Evolutionary conservation across 768 basidiomycete species (phyloP).

Genomic region (Pholiota microspora): DNA sequence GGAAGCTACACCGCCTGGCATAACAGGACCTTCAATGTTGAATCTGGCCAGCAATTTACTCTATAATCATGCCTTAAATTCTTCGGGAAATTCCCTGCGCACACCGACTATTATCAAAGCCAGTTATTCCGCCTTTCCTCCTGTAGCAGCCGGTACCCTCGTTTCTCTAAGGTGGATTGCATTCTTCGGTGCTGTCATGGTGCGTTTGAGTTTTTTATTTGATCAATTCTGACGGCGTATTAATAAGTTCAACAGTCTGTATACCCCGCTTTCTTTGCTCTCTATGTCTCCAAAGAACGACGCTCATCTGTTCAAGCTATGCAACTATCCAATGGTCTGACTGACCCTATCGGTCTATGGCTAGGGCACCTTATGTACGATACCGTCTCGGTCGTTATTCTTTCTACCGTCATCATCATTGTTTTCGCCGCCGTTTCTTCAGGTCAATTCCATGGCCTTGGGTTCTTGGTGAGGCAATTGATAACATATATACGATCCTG

Average conservation of each 20-base stretch:
- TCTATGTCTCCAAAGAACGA: slow-evolving; percentile 76
- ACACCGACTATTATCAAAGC: slow-evolving; percentile 55
- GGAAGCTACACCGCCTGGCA: slow-evolving; percentile 62
- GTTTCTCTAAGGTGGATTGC: slow-evolving; percentile 69
- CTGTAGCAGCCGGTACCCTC: slow-evolving; percentile 52
- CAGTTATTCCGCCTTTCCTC: slow-evolving; percentile 57
- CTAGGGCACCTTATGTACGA: slow-evolving; percentile 80
- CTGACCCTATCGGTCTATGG: slow-evolving; percentile 71
- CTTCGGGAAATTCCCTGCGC: slow-evolving; percentile 34
- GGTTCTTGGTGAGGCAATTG: slow-evolving; percentile 46
- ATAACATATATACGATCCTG: not conserved
- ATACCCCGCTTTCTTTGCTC: slow-evolving; percentile 78
- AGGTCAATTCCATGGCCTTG: slow-evolving; percentile 67
- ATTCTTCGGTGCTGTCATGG: slow-evolving; percentile 75
- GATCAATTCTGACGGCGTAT: not conserved
- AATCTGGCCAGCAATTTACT: slow-evolving; percentile 69
- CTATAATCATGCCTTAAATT: slow-evolving; percentile 60
- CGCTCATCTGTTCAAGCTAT: slow-evolving; percentile 75
- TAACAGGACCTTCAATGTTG: slow-evolving; percentile 57
- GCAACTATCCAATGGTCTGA: slow-evolving; percentile 76
- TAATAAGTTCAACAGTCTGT: slow-evolving; percentile 47
- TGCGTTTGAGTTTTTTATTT: slow-evolving; percentile 26
- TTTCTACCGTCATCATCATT: slow-evolving; percentile 62
- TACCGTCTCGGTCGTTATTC: slow-evolving; percentile 52
- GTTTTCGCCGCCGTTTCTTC: slow-evolving; percentile 56